Evolutionary conservation across 2,329 filamentous ascomycete genomes (phyloP), one percentile per base, ranked within the genome.

Genomic region (Pyrenophora graminea): DNA sequence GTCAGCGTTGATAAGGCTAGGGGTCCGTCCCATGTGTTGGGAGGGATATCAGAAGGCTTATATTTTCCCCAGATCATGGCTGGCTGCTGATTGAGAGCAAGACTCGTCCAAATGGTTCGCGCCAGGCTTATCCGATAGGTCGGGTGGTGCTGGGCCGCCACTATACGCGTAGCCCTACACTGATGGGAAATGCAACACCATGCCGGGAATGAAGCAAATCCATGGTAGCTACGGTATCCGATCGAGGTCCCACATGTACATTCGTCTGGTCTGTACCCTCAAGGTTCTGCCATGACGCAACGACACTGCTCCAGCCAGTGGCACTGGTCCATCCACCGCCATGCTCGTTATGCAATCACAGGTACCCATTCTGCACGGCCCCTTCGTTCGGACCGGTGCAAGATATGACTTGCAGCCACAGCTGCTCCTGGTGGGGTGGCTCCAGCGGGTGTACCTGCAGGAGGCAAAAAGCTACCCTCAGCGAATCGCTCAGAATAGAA

Each of bases 381-480:
- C 49, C 44, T 39, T 38, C 48, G 41, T 48, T 44, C 46, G 34
- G 40, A 38, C 48, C 41, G 42, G 32, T 38, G 47, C 41, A 32
- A 38, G 17, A 45, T 39, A 62, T 61, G 56, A 59, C 51, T 52
- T 59, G 61, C 61, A 61, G 52, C 19, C 21, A 46, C 27, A 42
- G 39, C 41, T 50, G 39, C 41, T 18, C 49, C 45, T 57, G 61
- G 61, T 56, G 55, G 48, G 56, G 57, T 59, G 55, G 57, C 53
- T 30, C 58, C 40, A 47, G 55, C 59, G 58, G 47, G 52, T 63
- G 68, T 69, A 67, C 68, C 68, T 72, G 69, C 69, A 71, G 63
- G 40, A 61, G 55, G 48, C 53, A 50, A 52, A 39, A 54, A 53
- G 56, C 59, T 61, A 55, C 55, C 56, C 56, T 58, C 39, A 45